Evolutionary conservation across 208 protist species (phyloP).

Genomic region (Strigomonas culicis): DNA sequence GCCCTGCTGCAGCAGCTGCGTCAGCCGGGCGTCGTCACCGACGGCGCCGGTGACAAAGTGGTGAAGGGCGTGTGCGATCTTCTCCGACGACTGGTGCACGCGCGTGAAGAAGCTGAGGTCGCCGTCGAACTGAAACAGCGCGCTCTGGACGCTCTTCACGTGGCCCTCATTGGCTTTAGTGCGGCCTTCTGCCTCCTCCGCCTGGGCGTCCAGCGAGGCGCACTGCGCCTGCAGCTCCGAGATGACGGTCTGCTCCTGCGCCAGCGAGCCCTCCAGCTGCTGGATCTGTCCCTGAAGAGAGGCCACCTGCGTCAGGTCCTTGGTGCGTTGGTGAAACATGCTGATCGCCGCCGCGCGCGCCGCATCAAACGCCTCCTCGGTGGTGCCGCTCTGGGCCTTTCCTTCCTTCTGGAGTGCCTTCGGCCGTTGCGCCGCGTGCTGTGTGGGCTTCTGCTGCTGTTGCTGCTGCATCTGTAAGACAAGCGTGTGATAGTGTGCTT

Average conservation of each 20-base stretch:
- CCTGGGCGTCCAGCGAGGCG: conserved; percentile 43
- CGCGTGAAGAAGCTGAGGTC: conserved; percentile 35
- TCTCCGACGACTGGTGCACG: conserved; percentile 34
- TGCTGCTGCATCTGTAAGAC: conserved; percentile 10
- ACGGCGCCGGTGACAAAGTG: conserved; percentile 31
- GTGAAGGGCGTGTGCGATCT: conserved; percentile 21
- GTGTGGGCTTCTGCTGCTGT: conserved; percentile 18
- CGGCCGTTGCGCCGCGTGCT: background rate
- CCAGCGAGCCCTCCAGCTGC: conserved; percentile 17
- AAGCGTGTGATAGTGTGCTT: background rate
- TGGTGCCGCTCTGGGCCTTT: background rate
- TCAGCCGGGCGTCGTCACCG: conserved; percentile 22
- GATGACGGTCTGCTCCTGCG: conserved; percentile 27
- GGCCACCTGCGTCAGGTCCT: conserved; percentile 69
- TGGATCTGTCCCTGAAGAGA: conserved; percentile 27
- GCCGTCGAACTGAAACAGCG: conserved; percentile 46
- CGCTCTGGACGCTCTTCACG: conserved; percentile 39
- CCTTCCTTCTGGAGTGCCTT: background rate
- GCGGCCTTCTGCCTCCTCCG: conserved; percentile 52
- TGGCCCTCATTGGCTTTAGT: conserved; percentile 39
- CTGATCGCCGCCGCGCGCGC: conserved; percentile 59
- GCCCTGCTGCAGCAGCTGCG: conserved; percentile 38
- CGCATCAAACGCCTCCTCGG: conserved; percentile 56
- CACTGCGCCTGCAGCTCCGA: conserved; percentile 41
- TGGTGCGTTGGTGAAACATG: conserved; percentile 83